Percentiles rank a stretch among this genome's conserved stretches.
phyloP scores from a whole-genome alignment of 2,329 filamentous ascomycete genomes.

The Talaromyces amestolkiae region DNA sequence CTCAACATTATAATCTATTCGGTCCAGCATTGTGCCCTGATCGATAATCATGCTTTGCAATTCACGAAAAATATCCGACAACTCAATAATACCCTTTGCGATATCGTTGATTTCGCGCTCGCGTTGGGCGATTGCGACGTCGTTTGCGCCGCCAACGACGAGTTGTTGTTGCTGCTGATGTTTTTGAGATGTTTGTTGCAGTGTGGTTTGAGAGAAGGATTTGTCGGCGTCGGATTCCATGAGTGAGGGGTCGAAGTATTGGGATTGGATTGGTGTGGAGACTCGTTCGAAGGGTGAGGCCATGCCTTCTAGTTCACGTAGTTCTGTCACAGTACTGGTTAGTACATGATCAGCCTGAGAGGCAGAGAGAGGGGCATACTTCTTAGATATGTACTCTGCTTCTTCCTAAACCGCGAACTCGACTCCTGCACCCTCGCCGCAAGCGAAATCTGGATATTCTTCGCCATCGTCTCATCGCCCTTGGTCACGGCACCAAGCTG shows the following conservation, averaged over 20 bases:
- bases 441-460: constrained; percentile 89
- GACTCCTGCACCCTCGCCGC: constrained; percentile 86
- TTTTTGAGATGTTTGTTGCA: constrained; percentile 71
- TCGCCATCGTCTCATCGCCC: constrained; percentile 92
- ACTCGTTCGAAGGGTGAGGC: constrained; percentile 51
- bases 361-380: constrained; percentile 55
- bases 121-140: constrained; percentile 81
- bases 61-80: constrained; percentile 95
- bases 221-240: constrained; percentile 93
- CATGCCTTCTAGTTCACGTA: constrained; percentile 68
- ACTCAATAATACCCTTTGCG: constrained; percentile 93
- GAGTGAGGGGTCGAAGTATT: constrained; percentile 80
- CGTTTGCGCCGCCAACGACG: constrained; percentile 57
- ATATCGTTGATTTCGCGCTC: constrained; percentile 98
- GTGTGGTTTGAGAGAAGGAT: constrained; percentile 82
- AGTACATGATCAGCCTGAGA: neutral
- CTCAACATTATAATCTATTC: constrained; percentile 98
- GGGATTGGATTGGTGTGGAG: constrained; percentile 55
- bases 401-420: constrained; percentile 90
- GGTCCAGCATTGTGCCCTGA: constrained; percentile 84
- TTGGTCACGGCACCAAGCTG: constrained; percentile 67
- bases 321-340: constrained; percentile 50
- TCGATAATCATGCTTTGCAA: constrained; percentile 94
- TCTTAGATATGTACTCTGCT: constrained; percentile 93
- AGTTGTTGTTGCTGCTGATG: constrained; percentile 22